Evolutionary conservation across 805 yeast genomes (phyloP), one percentile per base, ranked within the genome.

Genomic region (Yamadazyma akitaensis): DNA sequence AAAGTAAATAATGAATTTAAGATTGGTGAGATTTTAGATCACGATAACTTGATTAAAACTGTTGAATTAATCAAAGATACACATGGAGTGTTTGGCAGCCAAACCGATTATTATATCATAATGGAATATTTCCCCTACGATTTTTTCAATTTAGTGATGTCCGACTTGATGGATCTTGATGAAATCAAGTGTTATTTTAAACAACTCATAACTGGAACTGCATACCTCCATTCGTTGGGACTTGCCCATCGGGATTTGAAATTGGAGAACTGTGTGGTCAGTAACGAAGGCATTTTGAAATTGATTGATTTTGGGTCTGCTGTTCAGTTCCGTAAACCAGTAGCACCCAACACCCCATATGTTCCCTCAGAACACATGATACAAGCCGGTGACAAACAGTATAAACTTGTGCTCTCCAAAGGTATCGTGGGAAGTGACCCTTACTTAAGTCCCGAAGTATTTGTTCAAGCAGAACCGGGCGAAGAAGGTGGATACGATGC

Each of bases 351-450:
- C 34, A 35, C 35, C 6, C 17, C 44, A 10, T 35, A 16, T 34
- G 28, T 33, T 8, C 6, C 13, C 8, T 24, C n/a, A 18, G 59
- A 54, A 11, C 57, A 54, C 19, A 39, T 59, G 2, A 43, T 52
- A 21, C 37, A 21, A 17, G 32, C 26, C 11, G 48, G 35, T 12
- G 81, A 76, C 53, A 80, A 77, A 44, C 62, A 65, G 7, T 78
- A 75, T 46, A 75, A 81, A 18, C 80, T 85, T 14, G 52, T 62
- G 2, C 70, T 75, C 48, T 90, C 96, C 0, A 75, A 79, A 36
- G 98, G 98, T 13, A 79, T 92, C 18, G 96, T 92, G 11, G 99
- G 99, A 13, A 86, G 96, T 1, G 99, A 92, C 64, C 98, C 99
- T 2, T 92, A 92, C 60, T 69, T 92, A 51, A 94, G 97, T 0